phyloP scores from a whole-genome alignment of 306 rosid species.

The Prinsepia uniflora region DNA sequence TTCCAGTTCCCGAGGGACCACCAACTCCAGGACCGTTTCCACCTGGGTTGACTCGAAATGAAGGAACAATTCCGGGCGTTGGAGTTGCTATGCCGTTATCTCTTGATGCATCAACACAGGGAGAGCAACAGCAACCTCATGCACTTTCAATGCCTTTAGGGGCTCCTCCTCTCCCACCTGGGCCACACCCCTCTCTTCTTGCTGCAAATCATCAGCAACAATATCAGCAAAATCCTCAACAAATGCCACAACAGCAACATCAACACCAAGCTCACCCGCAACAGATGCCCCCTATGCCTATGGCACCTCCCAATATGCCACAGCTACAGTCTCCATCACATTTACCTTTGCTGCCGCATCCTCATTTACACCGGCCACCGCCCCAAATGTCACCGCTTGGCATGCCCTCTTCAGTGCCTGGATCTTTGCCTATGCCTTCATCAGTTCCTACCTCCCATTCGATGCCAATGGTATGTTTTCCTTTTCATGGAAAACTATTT shows the following conservation, averaged over 20 bases:
- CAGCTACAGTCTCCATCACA: conserved; percentile 89
- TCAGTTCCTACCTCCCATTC: conserved; percentile 42
- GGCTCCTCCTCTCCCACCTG: conserved; percentile 98
- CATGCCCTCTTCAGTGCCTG: conserved; percentile 64
- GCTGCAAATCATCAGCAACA: conserved; percentile 78
- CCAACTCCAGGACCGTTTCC: conserved; percentile 88
- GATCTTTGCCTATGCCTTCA: conserved; percentile 55
- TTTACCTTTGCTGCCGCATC: conserved; percentile 80
- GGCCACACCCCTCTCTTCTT: conserved; percentile 98
- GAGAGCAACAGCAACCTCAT: conserved; percentile 80
- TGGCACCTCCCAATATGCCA: conserved; percentile 77
- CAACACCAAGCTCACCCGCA: conserved; percentile 63
- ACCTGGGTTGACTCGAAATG: conserved; percentile 83
- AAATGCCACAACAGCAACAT: conserved; percentile 69
- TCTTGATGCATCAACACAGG: conserved; percentile 61
- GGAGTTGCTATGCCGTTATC: conserved; percentile 92
- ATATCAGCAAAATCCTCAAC: conserved; percentile 83
- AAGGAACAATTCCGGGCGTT: conserved; percentile 96
- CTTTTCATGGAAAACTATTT: neutral
- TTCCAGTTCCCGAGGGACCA: conserved; percentile 71
- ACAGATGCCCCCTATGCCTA: conserved; percentile 66
- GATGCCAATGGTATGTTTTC: conserved; percentile 58
- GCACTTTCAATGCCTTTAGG: conserved; percentile 64
- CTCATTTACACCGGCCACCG: conserved; percentile 80
- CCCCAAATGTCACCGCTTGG: conserved; percentile 79